phyloP scores from a whole-genome alignment of 2,329 filamentous ascomycete species.

The Ustilaginoidea virens region DNA sequence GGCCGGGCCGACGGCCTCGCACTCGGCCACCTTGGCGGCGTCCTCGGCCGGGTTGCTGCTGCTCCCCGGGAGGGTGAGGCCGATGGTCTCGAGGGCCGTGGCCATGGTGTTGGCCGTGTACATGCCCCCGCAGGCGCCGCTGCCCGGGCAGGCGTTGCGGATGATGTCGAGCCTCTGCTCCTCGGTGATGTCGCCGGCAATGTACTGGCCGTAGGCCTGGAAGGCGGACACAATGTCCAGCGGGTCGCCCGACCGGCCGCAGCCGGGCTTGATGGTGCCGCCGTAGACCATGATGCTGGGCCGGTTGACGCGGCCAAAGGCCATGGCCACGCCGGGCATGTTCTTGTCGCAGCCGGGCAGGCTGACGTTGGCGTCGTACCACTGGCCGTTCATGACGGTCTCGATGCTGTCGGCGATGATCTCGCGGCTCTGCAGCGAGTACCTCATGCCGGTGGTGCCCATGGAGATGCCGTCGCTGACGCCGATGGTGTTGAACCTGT shows the following conservation, averaged over 20 bases:
- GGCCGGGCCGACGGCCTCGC: slow-evolving; percentile 52
- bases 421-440: slow-evolving; percentile 85
- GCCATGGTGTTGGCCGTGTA: slow-evolving; percentile 94
- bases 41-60: slow-evolving; percentile 68
- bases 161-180: slow-evolving; percentile 90
- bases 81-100: slow-evolving; percentile 80
- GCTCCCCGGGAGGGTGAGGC: slow-evolving; percentile 71
- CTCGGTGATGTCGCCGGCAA: slow-evolving; percentile 81
- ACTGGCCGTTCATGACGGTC: slow-evolving; percentile 97
- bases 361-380: slow-evolving; percentile 96
- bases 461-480: slow-evolving; percentile 97
- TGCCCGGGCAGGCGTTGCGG: slow-evolving; percentile 58
- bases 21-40: slow-evolving; percentile 56
- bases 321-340: slow-evolving; percentile 87
- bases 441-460: slow-evolving; percentile 95
- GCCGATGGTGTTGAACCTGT: slow-evolving; percentile 98
- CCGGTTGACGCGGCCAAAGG: slow-evolving; percentile 88
- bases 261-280: slow-evolving; percentile 84
- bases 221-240: slow-evolving; percentile 97
- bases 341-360: slow-evolving; percentile 99
- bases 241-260: slow-evolving; percentile 56
- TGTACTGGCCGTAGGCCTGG: slow-evolving; percentile 92
- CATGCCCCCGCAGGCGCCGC: slow-evolving; percentile 69
- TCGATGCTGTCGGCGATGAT: slow-evolving; percentile 97
- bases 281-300: slow-evolving; percentile 97